Base-by-base conservation (phyloP, 129 eudicot genomes). In the Glebionis coronaria region DNA sequence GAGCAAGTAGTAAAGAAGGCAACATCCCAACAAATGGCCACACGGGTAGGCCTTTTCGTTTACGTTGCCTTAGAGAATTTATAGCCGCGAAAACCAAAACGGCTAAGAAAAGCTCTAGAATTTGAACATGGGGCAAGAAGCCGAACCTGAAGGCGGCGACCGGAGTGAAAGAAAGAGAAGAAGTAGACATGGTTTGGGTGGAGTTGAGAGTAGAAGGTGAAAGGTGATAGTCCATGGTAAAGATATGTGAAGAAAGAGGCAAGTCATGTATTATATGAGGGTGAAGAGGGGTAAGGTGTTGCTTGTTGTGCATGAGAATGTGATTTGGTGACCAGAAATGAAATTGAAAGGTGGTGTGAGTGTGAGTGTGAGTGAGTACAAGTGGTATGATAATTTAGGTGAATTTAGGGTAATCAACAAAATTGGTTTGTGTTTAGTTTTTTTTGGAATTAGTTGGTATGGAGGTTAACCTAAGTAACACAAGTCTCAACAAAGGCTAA, bases 21-120 rank as follows among this genome's bases (percentile, higher is more conserved):
- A 92, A 69, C 98, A 92, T 92, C 15, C 98, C 98, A 1, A 92
- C 70, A 13, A 92, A 61, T 0, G 98, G 98, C 98, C 98, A 92
- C 14, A 63, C 74, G 0, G 98, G 85, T 1, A 92, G 83, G 29
- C 96, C 98, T 7, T 83, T 87, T 4, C 40, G 69, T 44, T 77
- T 79, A 19, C 46, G 44, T 21, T 92, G 96, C 67, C 98, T 76
- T 10, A 92, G 47, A 28, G 88, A 76, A 79, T 82, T 80, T 40
- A 92, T 85, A 8, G 64, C 70, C 0, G 88, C 4, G 58, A 88
- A 92, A 29, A 88, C 98, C 0, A 82, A 52, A 62, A 88, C 44
- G 0, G 97, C 86, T 3, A 82, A 42, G 47, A 83, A 64, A 38
- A 91, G 80, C 76, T 91, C 97, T 0, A 87, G 0, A 42, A 82